Percentiles rank a stretch among this genome's conserved stretches.
phyloP scores from a whole-genome alignment of 2,329 filamentous ascomycete genomes.

The Cercospora berteroae region DNA sequence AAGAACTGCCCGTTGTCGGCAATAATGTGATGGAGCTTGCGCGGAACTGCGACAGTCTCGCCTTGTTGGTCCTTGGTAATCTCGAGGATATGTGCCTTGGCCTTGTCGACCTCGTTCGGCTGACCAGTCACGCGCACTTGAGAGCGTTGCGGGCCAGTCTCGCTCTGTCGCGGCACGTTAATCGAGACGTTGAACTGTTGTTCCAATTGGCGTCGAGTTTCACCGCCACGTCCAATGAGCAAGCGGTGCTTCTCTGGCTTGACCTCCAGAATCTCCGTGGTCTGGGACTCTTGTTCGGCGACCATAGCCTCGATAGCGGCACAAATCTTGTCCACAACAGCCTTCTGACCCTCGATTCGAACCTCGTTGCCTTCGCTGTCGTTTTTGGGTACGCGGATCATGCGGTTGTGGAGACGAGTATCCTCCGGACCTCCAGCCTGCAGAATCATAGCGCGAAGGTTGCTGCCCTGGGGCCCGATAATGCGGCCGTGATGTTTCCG shows the following conservation, averaged over 20 bases:
- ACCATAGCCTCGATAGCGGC: slow-evolving; percentile 79
- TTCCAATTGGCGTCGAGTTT: slow-evolving; percentile 81
- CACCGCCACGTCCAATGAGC: slow-evolving; percentile 88
- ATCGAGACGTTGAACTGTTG: slow-evolving; percentile 80
- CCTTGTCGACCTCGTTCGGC: slow-evolving; percentile 74
- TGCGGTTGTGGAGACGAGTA: slow-evolving; percentile 75
- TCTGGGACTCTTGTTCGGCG: slow-evolving; percentile 77
- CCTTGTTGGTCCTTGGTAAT: slow-evolving; percentile 83
- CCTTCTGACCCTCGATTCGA: slow-evolving; percentile 79
- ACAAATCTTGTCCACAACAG: slow-evolving; percentile 85
- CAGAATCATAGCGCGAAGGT: slow-evolving; percentile 80
- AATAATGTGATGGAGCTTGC: slow-evolving; percentile 77
- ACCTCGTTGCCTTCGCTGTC: slow-evolving; percentile 76
- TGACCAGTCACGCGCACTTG: slow-evolving; percentile 83
- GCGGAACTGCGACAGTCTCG: slow-evolving; percentile 81
- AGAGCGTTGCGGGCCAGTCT: slow-evolving; percentile 69
- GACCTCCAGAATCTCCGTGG: slow-evolving; percentile 75
- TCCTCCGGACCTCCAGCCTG: slow-evolving; percentile 88
- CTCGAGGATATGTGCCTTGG: slow-evolving; percentile 77
- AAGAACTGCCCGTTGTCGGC: slow-evolving; percentile 91
- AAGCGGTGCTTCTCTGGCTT: slow-evolving; percentile 85
- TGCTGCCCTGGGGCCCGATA: slow-evolving; percentile 82
- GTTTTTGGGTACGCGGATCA: slow-evolving; percentile 90
- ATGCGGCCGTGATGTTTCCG: slow-evolving; percentile 88
- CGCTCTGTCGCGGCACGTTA: slow-evolving; percentile 79